Evolutionary conservation across 176 grass and related monocot species (phyloP), one percentile per base, ranked within the genome.

Genomic region (Hyparrhenia diplandra): DNA sequence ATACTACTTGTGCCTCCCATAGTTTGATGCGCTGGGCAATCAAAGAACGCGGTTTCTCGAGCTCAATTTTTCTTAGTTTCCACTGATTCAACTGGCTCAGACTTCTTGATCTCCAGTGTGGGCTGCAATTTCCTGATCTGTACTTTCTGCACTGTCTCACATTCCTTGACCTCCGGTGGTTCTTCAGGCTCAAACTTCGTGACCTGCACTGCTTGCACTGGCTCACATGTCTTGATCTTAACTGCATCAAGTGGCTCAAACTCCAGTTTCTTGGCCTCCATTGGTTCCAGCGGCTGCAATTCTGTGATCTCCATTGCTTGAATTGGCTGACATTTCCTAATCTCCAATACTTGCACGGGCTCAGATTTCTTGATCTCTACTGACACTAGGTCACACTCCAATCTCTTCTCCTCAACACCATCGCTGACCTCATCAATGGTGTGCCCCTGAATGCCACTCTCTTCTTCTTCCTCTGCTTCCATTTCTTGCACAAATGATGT

Each of bases 381-480:
- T 16, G 78, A 71, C 8, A 78, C 66, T 4, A 67, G 73, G 12
- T 89, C 83, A 40, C 83, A 82, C 37, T 89, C 87, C 66, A 85
- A 4, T 14, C 78, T 89, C 64, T 82, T 89, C 2, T 85, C 87
- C 34, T 71, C 42, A 6, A 81, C 64, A 14, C 11, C 32, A 35
- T 76, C 55, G 3, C 35, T 47, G 5, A 73, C 1, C 6, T 10
- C 75, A 23, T 62, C 35, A 25, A 37, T n/a, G 5, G n/a, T 28
- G 13, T 71, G 77, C 37, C 27, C 58, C 9, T 78, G 51, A 65
- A 74, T 79, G 47, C 6, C 20, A 20, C 28, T 52, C 62, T 23
- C 14, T 6, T 58, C 52, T 32, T 81, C 77, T 27, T 69, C 82
- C 64, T 29, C 64, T 80, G 64, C 78, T 58, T 72, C 42, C 17